A percentile compares a stretch with the other conserved stretches of the same genome.
These are phyloP conservation scores for Cladosporium oxysporum DNA, from an alignment of 2,329 filamentous ascomycete genomes.

Conservation along the genomic window DNA sequence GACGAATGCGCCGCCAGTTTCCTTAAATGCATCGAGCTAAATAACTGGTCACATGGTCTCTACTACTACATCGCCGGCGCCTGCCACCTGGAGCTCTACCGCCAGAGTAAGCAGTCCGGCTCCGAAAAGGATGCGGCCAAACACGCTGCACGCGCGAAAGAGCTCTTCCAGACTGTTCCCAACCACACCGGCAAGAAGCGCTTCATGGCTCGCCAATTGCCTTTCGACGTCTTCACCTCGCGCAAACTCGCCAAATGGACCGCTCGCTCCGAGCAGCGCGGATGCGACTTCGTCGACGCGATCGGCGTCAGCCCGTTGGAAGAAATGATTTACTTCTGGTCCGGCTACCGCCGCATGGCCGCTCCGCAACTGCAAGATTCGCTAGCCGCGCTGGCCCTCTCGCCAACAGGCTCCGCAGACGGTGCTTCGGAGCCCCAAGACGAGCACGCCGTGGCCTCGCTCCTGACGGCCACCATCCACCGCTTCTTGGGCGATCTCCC, in stretches of 20 bases:
- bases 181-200: conserved; percentile 78
- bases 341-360: conserved; percentile 80
- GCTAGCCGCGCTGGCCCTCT: conserved; percentile 66
- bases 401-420: conserved; percentile 28
- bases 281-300: conserved; percentile 73
- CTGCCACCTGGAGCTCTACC: conserved; percentile 79
- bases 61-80: conserved; percentile 87
- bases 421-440: conserved; percentile 52
- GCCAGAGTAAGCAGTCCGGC: conserved; percentile 54
- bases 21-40: conserved; percentile 69
- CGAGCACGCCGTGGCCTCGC: conserved; percentile 64
- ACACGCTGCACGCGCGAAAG: conserved; percentile 57
- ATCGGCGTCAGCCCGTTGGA: conserved; percentile 77
- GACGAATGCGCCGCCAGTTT: conserved; percentile 72
- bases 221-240: conserved; percentile 82
- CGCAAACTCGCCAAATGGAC: conserved; percentile 91
- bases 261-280: conserved; percentile 66
- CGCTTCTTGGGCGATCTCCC: conserved; percentile 58
- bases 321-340: conserved; percentile 96
- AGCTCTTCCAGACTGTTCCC: conserved; percentile 71
- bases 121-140: conserved; percentile 49
- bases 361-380: conserved; percentile 64
- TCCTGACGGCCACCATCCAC: conserved; percentile 67
- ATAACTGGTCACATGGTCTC: conserved; percentile 85
- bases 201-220: conserved; percentile 85